Conservation (phyloP, 169 alveolate species). For the Theileria sp. region DNA sequence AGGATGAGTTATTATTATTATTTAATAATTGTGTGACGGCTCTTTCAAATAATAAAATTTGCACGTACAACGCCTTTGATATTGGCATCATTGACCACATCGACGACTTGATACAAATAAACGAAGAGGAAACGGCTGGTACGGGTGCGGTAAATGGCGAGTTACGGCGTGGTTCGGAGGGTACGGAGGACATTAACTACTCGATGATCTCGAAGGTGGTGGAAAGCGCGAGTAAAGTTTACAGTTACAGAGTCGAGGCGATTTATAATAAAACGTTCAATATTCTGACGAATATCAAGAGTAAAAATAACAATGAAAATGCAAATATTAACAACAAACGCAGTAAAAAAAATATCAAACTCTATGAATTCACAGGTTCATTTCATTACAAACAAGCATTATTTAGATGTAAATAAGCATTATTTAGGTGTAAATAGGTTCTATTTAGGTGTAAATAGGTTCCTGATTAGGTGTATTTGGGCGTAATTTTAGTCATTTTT, state of each 20-base stretch:
- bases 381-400: too few relatives aligned
- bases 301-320: conserved; percentile 22
- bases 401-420: too few relatives aligned
- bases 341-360: conserved; percentile 14
- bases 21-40: conserved; percentile 79
- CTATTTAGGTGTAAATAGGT: too few relatives aligned
- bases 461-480: background rate
- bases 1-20: conserved; percentile 67
- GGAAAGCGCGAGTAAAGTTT: conserved; percentile 76
- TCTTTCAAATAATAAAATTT: conserved; percentile 77
- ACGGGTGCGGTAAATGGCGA: conserved; percentile 46
- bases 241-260: conserved; percentile 80
- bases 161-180: background rate
- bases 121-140: conserved; percentile 56
- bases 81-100: conserved; percentile 80
- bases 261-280: conserved; percentile 75
- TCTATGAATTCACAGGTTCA: conserved; percentile 14
- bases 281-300: conserved; percentile 71
- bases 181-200: conserved; percentile 42
- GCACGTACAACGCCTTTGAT: conserved; percentile 82
- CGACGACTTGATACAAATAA: conserved; percentile 76
- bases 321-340: background rate
- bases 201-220: conserved; percentile 77
- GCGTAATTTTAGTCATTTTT: background rate
- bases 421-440: too few relatives aligned